A percentile compares a stretch with the other conserved stretches of the same genome.
These are phyloP conservation scores for Melastoma malabathricum DNA, from an alignment of 345 rosid species.

Conservation along the genomic window DNA sequence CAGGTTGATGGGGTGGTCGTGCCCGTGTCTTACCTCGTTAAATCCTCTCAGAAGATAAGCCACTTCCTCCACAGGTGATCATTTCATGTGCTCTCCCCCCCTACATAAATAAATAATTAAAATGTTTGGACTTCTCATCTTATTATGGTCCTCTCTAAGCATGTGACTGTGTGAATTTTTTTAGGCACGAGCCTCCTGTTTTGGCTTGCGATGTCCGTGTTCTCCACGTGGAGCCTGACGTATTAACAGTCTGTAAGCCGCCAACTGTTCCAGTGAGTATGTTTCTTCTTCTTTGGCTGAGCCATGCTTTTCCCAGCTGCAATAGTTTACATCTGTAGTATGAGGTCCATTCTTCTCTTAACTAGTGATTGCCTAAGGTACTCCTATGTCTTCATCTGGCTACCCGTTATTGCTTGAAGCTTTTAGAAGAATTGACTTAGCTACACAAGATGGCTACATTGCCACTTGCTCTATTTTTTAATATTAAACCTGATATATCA, in stretches of 20 bases:
- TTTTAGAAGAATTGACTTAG: too few relatives aligned
- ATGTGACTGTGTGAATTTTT: too few relatives aligned
- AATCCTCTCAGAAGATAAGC: conserved; percentile 68
- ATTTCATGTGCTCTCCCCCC: neutral
- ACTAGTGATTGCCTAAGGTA: too few relatives aligned
- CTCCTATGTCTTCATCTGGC: too few relatives aligned
- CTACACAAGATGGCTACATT: too few relatives aligned
- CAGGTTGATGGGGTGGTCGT: conserved; percentile 72
- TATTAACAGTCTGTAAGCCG: conserved; percentile 74
- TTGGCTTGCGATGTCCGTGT: conserved; percentile 44
- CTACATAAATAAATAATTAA: neutral
- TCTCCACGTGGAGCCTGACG: conserved; percentile 60
- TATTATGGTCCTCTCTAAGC: neutral
- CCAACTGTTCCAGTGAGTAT: conserved; percentile 78
- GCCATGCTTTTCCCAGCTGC: neutral
- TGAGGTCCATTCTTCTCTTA: too few relatives aligned
- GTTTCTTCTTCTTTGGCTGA: neutral
- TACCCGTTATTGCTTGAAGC: too few relatives aligned
- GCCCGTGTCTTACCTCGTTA: conserved; percentile 62
- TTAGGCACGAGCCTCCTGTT: conserved; percentile 90
- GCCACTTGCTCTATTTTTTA: too few relatives aligned
- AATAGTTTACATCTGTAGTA: too few relatives aligned
- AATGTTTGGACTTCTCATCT: neutral
- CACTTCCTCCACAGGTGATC: conserved; percentile 72
- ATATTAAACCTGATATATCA: too few relatives aligned